Percentiles rank a stretch among this genome's conserved stretches.
Conservation (phyloP, 768 basidiomycete species). For the Hericium coralloides region DNA sequence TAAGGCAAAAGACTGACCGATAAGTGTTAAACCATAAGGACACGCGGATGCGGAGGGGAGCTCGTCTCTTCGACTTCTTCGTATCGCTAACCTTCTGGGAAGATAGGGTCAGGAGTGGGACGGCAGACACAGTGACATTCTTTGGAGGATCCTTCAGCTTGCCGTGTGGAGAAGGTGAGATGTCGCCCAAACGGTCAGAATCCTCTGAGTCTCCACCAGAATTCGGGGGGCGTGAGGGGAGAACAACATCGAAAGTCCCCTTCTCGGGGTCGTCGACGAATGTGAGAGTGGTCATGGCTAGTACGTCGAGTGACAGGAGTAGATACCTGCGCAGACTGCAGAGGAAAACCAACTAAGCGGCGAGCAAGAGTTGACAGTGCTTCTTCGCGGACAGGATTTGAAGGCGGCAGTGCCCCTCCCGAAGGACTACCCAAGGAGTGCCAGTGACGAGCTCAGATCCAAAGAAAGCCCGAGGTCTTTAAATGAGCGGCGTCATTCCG, state of each 20-base stretch:
- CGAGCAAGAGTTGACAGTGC: conserved; percentile 2
- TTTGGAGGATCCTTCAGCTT: conserved; percentile 1
- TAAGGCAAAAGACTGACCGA: conserved; percentile 16
- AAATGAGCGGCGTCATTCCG: conserved; percentile 6
- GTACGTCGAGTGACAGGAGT: background rate
- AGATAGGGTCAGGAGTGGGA: background rate
- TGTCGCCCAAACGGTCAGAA: background rate
- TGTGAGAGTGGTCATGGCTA: background rate
- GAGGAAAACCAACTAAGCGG: background rate
- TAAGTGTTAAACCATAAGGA: conserved; percentile 31
- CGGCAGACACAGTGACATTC: background rate
- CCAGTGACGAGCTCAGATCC: conserved; percentile 2
- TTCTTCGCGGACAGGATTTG: background rate
- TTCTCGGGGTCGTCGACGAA: conserved; percentile 3
- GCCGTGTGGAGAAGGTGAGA: background rate
- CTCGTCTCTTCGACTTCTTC: conserved; percentile 14
- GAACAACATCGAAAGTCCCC: background rate
- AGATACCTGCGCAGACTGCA: background rate
- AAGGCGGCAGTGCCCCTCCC: background rate
- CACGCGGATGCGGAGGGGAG: conserved; percentile 22
- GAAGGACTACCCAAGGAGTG: conserved; percentile 8
- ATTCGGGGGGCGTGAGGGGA: background rate
- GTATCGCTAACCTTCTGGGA: background rate
- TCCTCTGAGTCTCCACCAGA: background rate
- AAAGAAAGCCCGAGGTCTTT: conserved; percentile 7